phyloP scores from a whole-genome alignment of 805 yeast species.

The Ogataea zsoltii region DNA sequence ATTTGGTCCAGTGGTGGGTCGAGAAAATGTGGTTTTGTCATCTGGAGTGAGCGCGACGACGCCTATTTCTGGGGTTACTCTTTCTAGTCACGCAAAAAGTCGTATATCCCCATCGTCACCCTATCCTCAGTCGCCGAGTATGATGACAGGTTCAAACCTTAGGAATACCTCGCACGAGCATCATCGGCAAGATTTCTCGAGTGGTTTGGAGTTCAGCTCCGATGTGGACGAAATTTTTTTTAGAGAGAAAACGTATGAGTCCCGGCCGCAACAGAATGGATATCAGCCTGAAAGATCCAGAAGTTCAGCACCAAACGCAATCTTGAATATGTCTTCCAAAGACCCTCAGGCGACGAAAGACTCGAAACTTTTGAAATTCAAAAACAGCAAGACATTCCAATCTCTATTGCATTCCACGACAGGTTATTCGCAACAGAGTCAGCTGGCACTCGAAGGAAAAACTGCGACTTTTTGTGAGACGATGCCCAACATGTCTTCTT shows the following conservation, averaged over 20 bases:
- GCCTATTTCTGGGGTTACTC: conserved; percentile 19
- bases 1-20: conserved; percentile 3
- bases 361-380: conserved; percentile 25
- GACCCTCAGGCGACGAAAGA: conserved; percentile 12
- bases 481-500: conserved; percentile 43
- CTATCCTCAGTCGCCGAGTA: neutral
- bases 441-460: conserved; percentile 4
- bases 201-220: too few relatives aligned
- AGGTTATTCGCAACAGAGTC: conserved; percentile 9
- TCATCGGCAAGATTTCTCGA: too few relatives aligned
- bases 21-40: too few relatives aligned
- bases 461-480: conserved; percentile 1
- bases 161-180: too few relatives aligned
- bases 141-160: too few relatives aligned
- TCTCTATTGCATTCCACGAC: conserved; percentile 26
- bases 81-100: conserved; percentile 11
- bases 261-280: too few relatives aligned
- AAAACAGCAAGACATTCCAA: conserved; percentile 27
- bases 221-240: too few relatives aligned
- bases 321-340: neutral
- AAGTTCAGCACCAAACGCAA: too few relatives aligned
- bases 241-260: too few relatives aligned
- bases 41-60: too few relatives aligned
- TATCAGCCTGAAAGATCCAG: too few relatives aligned
- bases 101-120: neutral